A percentile compares a stretch with the other conserved stretches of the same genome.
Evolutionary conservation across 2,329 filamentous ascomycete genomes (phyloP).

Genomic region (Exophiala aquamarina): DNA sequence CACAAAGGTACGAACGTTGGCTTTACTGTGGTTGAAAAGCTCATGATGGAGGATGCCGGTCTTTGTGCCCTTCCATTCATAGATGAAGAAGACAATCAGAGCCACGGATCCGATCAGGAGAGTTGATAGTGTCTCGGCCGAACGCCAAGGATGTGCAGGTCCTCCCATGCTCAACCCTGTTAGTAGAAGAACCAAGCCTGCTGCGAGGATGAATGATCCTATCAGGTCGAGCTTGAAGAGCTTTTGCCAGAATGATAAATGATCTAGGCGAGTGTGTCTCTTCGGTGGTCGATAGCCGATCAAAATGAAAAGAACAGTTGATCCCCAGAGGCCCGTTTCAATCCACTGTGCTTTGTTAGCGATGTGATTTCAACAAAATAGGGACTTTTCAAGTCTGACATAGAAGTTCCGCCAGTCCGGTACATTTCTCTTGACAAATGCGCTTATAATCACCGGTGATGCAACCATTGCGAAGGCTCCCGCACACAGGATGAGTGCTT

Average conservation of each 20-base stretch:
- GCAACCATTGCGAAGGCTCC: not conserved
- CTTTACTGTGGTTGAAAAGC: conserved; percentile 10
- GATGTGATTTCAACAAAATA: not conserved
- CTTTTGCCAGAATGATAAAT: conserved; percentile 7
- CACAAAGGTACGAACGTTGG: conserved; percentile 10
- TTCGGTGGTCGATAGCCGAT: conserved; percentile 16
- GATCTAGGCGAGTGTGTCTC: conserved; percentile 8
- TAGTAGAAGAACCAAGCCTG: conserved; percentile 11
- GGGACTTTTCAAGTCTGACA: not conserved
- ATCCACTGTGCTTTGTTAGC: conserved; percentile 7
- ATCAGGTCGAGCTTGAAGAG: conserved; percentile 8
- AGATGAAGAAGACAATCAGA: conserved; percentile 9
- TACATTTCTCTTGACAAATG: no score
- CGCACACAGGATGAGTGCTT: not conserved
- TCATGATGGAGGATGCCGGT: conserved; percentile 15
- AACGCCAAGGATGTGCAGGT: conserved; percentile 7
- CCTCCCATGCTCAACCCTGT: conserved; percentile 11
- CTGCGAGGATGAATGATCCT: conserved; percentile 7
- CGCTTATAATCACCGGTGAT: not conserved
- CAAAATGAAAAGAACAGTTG: conserved; percentile 1
- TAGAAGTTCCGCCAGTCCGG: conserved; percentile 8
- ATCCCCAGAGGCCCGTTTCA: conserved; percentile 11
- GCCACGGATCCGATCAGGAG: conserved; percentile 7
- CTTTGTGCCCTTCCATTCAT: conserved; percentile 18
- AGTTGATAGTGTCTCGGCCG: conserved; percentile 3